A percentile compares a stretch with the other conserved stretches of the same genome.
These are phyloP conservation scores for Xylariaceae sp. DNA, from an alignment of 2,329 filamentous ascomycete species.

Conservation along the genomic window DNA sequence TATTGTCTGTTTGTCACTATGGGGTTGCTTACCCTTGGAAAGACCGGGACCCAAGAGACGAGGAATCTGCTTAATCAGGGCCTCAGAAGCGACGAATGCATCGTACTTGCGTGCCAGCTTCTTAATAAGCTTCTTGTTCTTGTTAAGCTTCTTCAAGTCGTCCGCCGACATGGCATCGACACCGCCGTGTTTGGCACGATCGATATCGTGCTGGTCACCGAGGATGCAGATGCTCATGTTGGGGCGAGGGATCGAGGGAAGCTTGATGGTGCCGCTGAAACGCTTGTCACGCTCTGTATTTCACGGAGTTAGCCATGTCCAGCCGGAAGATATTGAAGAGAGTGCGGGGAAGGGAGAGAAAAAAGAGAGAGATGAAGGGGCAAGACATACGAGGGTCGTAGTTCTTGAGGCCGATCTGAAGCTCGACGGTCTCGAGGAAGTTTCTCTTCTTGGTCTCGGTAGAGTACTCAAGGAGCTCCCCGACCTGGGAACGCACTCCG, in stretches of 20 bases:
- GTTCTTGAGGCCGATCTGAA: constrained; percentile 91
- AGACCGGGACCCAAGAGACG: constrained; percentile 99
- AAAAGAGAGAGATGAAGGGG: no score
- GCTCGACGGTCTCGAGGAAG: constrained; percentile 93
- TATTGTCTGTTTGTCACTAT: not conserved
- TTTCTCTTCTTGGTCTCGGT: constrained; percentile 95
- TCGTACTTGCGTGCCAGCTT: constrained; percentile 99
- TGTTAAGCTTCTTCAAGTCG: constrained; percentile 99
- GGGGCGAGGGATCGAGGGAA: constrained; percentile 89
- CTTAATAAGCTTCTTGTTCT: constrained; percentile 99
- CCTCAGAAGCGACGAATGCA: constrained; percentile 95
- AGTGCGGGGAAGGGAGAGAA: no score
- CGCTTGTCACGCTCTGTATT: constrained; percentile 89
- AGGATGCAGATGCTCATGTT: constrained; percentile 45
- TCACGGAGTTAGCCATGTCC: constrained; percentile 6
- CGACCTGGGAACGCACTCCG: constrained; percentile 59
- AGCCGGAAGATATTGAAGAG: not conserved
- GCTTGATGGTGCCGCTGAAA: constrained; percentile 99
- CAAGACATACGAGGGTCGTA: constrained; percentile 74
- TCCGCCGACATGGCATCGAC: constrained; percentile 98
- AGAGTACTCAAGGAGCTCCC: constrained; percentile 92
- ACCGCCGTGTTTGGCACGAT: constrained; percentile 98
- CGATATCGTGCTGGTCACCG: constrained; percentile 89
- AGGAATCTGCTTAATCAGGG: constrained; percentile 99
- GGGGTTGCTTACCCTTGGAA: constrained; percentile 71